Evolutionary conservation across 805 yeast species (phyloP).

Genomic region (Cyberlindnera suaveolens): DNA sequence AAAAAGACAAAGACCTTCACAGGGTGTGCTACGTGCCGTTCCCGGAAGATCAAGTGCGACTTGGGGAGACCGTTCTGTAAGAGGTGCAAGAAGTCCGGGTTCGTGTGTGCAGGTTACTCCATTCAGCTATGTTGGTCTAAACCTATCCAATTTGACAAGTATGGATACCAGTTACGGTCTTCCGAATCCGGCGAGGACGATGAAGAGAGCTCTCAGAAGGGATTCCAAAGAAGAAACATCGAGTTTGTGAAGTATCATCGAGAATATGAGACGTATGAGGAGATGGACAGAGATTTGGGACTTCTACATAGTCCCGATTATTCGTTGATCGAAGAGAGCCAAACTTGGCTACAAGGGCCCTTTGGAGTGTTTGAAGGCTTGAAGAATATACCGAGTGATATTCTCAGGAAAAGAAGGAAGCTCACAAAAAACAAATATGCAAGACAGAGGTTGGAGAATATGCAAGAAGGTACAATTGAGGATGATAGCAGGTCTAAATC

Average conservation of each 20-base stretch:
- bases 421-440: conserved; percentile 20
- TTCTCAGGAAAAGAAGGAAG: conserved; percentile 21
- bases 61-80: conserved; percentile 60
- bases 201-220: conserved; percentile 35
- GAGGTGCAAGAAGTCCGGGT: conserved; percentile 62
- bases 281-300: conserved; percentile 68
- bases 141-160: conserved; percentile 45
- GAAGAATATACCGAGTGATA: conserved; percentile 12
- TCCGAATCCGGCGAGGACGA: conserved; percentile 13
- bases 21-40: conserved; percentile 85
- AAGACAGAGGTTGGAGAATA: conserved; percentile 3
- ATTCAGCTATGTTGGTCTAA: conserved; percentile 71
- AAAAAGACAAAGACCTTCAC: conserved; percentile 66
- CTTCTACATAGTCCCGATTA: conserved; percentile 45
- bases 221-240: conserved; percentile 62
- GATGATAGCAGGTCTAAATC: conserved; percentile 12
- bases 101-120: conserved; percentile 77
- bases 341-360: conserved; percentile 62
- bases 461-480: conserved; percentile 1
- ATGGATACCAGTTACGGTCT: conserved; percentile 32
- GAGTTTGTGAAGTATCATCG: conserved; percentile 71
- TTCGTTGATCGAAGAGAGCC: conserved; percentile 31
- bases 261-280: conserved; percentile 68
- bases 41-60: conserved; percentile 78
- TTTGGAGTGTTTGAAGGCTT: conserved; percentile 72